Conservation (phyloP, 495 filamentous ascomycete species). For the Penicillium ucsense region DNA sequence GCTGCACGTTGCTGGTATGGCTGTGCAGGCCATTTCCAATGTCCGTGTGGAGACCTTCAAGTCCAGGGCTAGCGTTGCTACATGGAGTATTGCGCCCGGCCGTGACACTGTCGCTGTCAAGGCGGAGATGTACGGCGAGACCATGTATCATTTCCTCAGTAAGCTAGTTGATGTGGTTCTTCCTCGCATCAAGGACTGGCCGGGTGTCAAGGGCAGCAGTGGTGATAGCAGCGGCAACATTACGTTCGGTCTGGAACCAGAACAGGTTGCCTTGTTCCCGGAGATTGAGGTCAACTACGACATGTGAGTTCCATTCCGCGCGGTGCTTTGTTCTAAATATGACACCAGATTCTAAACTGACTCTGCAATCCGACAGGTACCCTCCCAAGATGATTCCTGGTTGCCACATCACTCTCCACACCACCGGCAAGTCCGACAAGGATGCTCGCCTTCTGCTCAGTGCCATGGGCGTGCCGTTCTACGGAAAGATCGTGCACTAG, state of each 20-base stretch:
- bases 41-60: conserved; percentile 59
- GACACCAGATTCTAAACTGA: background rate
- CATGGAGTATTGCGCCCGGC: conserved; percentile 50
- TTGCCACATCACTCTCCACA: conserved; percentile 78
- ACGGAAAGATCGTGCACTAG: conserved; percentile 57
- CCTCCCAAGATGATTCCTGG: conserved; percentile 90
- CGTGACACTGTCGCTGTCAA: conserved; percentile 49
- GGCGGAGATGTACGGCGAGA: conserved; percentile 62
- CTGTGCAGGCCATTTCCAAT: conserved; percentile 77
- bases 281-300: conserved; percentile 90
- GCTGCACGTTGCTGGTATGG: conserved; percentile 72
- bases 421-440: conserved; percentile 76
- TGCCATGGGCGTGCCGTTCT: conserved; percentile 72
- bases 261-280: conserved; percentile 72
- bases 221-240: conserved; percentile 88
- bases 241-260: conserved; percentile 61
- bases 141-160: conserved; percentile 80
- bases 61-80: conserved; percentile 53
- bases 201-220: conserved; percentile 60
- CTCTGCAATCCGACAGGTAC: conserved; percentile 39
- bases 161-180: conserved; percentile 81
- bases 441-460: conserved; percentile 82
- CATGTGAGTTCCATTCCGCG: conserved; percentile 48
- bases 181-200: conserved; percentile 91
- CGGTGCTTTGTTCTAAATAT: background rate